phyloP scores from a whole-genome alignment of 2,329 filamentous ascomycete genomes.

The Aspergillus pseudotamarii region DNA sequence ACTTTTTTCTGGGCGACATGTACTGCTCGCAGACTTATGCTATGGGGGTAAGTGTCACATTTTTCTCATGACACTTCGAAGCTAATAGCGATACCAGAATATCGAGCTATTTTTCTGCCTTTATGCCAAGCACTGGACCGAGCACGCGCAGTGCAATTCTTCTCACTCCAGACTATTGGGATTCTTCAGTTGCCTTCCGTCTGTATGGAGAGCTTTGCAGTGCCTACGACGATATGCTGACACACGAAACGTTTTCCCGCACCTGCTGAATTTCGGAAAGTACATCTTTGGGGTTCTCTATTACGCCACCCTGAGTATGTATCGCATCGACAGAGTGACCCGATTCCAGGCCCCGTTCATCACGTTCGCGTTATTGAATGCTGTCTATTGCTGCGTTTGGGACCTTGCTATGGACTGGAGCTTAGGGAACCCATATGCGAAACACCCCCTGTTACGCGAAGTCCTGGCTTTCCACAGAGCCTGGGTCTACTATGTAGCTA shows the following conservation, averaged over 20 bases:
- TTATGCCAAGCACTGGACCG: slow-evolving; percentile 76
- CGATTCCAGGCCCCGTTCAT: slow-evolving; percentile 72
- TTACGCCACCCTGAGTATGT: slow-evolving; percentile 78
- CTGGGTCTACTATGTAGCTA: slow-evolving; percentile 86
- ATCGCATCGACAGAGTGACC: slow-evolving; percentile 68
- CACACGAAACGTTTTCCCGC: slow-evolving; percentile 84
- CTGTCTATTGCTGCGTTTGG: slow-evolving; percentile 85
- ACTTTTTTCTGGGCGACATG: slow-evolving; percentile 97
- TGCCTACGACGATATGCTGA: slow-evolving; percentile 88
- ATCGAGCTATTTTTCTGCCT: slow-evolving; percentile 93
- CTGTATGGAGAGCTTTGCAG: slow-evolving; percentile 87
- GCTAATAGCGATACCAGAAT: slow-evolving; percentile 59
- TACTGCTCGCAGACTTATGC: slow-evolving; percentile 94
- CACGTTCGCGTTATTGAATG: slow-evolving; percentile 77
- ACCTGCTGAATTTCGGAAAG: slow-evolving; percentile 89
- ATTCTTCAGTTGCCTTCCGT: slow-evolving; percentile 80
- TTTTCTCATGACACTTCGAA: not conserved
- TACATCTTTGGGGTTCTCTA: slow-evolving; percentile 83
- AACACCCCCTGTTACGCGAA: slow-evolving; percentile 70
- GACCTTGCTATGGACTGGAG: slow-evolving; percentile 97
- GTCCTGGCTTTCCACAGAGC: slow-evolving; percentile 75
- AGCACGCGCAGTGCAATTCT: slow-evolving; percentile 80
- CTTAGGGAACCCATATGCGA: slow-evolving; percentile 75
- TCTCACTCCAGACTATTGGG: slow-evolving; percentile 79
- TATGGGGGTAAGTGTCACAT: slow-evolving; percentile 66